These are phyloP conservation scores for Mycena metata DNA, from an alignment of 768 basidiomycete genomes.

Conservation along the genomic window DNA sequence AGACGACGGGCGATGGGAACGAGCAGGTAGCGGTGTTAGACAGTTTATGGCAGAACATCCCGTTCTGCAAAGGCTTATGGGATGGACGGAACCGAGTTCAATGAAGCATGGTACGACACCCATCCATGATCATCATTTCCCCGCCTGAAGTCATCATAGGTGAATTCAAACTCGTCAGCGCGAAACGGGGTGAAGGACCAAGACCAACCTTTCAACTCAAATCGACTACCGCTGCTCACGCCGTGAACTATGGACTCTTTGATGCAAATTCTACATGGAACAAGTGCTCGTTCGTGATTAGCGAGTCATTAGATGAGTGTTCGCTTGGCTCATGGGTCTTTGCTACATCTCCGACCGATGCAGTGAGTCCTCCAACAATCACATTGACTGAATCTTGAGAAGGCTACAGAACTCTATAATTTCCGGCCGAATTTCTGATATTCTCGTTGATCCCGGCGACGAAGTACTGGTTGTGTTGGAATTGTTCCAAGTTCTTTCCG, in stretches of 20 bases:
- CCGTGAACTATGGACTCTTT: neutral
- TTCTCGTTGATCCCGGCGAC: neutral
- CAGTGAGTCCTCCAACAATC: neutral
- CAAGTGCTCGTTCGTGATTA: conserved; percentile 7
- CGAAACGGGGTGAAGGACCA: neutral
- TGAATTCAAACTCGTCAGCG: neutral
- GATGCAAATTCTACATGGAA: neutral
- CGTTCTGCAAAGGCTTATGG: too few relatives aligned
- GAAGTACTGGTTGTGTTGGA: too few relatives aligned
- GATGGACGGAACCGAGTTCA: too few relatives aligned
- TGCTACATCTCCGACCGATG: conserved; percentile 3
- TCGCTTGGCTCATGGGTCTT: conserved; percentile 1
- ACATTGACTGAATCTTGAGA: neutral
- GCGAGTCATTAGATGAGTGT: conserved; percentile 8
- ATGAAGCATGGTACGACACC: too few relatives aligned
- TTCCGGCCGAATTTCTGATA: conserved; percentile 3
- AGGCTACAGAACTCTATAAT: conserved; percentile 1
- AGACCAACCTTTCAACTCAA: neutral
- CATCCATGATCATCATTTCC: too few relatives aligned
- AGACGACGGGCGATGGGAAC: too few relatives aligned
- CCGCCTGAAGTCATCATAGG: too few relatives aligned
- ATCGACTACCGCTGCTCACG: neutral
- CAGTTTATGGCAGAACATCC: too few relatives aligned
- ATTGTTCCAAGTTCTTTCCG: too few relatives aligned
- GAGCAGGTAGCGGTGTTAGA: too few relatives aligned